Evolutionary conservation across 305 asterid genomes (phyloP).

Genomic region (Fraxinus floribunda): DNA sequence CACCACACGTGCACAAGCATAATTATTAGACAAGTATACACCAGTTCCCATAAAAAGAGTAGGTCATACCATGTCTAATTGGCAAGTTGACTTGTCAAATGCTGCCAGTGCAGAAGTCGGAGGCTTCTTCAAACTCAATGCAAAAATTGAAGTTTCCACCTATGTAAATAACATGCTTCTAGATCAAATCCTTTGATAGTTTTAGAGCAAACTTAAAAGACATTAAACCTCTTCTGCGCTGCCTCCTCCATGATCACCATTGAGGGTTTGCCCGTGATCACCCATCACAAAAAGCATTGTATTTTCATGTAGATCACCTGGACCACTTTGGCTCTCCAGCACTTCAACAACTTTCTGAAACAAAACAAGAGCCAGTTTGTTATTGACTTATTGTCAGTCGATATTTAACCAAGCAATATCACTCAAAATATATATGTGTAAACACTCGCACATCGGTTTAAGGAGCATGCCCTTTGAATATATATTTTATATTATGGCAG

Average conservation of each 20-base stretch:
- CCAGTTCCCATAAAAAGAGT: constrained; percentile 13
- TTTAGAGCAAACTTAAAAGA: constrained; percentile 24
- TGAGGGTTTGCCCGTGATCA: constrained; percentile 95
- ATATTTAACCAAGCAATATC: background rate
- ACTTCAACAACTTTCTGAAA: constrained; percentile 68
- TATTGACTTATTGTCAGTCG: constrained; percentile 23
- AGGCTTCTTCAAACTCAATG: constrained; percentile 67
- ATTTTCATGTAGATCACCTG: constrained; percentile 88
- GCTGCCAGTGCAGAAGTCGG: constrained; percentile 37
- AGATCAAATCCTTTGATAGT: constrained; percentile 18
- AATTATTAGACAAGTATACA: background rate
- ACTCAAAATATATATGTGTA: background rate
- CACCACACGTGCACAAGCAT: constrained; percentile 19
- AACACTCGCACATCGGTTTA: background rate
- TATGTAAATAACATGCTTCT: constrained; percentile 33
- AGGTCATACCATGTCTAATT: constrained; percentile 58
- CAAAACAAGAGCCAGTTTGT: constrained; percentile 21
- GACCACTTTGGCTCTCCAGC: constrained; percentile 73
- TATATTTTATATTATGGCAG: background rate
- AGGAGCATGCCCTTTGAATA: constrained; percentile 2
- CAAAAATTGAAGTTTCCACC: constrained; percentile 95
- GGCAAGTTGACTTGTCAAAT: constrained; percentile 55
- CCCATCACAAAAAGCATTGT: constrained; percentile 98
- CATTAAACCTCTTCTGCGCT: constrained; percentile 78
- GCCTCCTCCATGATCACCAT: constrained; percentile 99